Conservation (phyloP, 192 early-diverging fungal species). For the Coemansia sp. region DNA sequence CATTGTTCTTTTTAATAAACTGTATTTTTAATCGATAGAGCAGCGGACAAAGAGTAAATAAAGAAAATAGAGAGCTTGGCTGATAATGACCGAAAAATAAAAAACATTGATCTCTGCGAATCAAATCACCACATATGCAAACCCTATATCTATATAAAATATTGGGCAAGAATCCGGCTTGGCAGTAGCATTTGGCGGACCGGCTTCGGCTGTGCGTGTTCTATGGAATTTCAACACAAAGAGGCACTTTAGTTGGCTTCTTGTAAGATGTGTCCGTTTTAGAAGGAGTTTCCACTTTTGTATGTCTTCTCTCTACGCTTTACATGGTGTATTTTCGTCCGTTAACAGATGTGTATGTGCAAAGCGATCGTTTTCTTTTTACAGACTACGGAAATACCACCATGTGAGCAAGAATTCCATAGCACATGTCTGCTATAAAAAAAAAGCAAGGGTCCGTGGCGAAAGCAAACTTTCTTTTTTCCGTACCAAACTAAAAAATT, state of each 20-base stretch:
- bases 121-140: not conserved
- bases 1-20: not conserved
- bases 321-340: not conserved
- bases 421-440: not conserved
- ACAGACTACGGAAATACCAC: not conserved
- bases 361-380: not conserved
- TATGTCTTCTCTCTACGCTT: not conserved
- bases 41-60: not conserved
- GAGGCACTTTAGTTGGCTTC: too few relatives aligned
- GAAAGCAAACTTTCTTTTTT: not conserved
- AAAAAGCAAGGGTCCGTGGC: not conserved
- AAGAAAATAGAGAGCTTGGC: not conserved
- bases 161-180: not conserved
- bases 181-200: too few relatives aligned
- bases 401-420: not conserved
- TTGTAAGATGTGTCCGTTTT: too few relatives aligned
- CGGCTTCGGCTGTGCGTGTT: too few relatives aligned
- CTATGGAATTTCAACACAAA: too few relatives aligned
- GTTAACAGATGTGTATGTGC: not conserved
- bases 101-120: not conserved
- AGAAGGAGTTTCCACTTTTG: not conserved
- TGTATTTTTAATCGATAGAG: not conserved
- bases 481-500: not conserved
- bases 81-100: not conserved
- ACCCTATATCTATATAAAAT: not conserved